Conservation (phyloP, 2,329 filamentous ascomycete genomes). For the Sporothrix humicola region DNA sequence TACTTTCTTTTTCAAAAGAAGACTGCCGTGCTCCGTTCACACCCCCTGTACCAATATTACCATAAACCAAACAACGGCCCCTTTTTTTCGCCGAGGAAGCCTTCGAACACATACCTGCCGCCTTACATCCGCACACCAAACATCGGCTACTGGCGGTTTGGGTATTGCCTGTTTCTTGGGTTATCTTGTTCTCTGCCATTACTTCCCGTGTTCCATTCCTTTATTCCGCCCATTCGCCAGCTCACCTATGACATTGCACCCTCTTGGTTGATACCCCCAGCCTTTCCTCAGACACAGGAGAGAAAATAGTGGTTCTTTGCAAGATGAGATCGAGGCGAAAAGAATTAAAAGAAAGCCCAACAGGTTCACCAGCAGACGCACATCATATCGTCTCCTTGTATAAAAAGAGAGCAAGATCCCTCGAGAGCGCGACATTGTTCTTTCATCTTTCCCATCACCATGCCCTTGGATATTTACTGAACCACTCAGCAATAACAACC, state of each 20-base stretch:
- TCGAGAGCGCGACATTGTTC: not conserved
- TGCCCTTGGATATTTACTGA: not conserved
- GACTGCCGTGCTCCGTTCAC: slow-evolving; percentile 20
- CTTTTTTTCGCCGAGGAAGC: not conserved
- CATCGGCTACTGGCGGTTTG: slow-evolving; percentile 6
- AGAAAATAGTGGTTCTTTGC: not conserved
- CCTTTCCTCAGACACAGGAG: not conserved
- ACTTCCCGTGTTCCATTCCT: slow-evolving; percentile 5
- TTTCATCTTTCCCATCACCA: not conserved
- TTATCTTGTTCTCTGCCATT: not conserved
- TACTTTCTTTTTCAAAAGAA: not conserved
- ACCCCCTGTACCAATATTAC: slow-evolving; percentile 14
- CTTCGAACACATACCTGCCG: not conserved
- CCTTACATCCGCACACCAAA: not conserved
- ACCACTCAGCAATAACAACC: too few species aligned
- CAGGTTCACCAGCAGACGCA: not conserved
- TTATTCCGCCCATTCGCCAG: not conserved
- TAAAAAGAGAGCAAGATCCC: not conserved
- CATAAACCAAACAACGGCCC: slow-evolving; percentile 2
- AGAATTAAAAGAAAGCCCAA: not conserved
- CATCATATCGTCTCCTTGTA: not conserved
- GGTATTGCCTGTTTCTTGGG: slow-evolving; percentile 1
- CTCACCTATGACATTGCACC: not conserved
- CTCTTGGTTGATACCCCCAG: not conserved
- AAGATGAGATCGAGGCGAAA: not conserved